Percentiles rank a stretch among this genome's conserved stretches.
Conservation (phyloP, 1,284 basidiomycete species). For the Cerrena zonata region DNA sequence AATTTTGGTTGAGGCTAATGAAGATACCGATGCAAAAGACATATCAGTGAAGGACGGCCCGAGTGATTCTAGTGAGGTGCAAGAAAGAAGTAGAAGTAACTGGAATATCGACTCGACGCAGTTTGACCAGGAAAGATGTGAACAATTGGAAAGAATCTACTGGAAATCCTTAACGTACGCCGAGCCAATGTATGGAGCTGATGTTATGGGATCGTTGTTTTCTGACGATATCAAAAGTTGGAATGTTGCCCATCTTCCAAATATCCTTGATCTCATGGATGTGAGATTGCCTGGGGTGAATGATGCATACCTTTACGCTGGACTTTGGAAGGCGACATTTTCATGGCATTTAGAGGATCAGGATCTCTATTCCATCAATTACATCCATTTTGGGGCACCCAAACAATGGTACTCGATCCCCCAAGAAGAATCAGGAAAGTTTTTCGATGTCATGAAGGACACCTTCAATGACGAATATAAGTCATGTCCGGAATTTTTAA, state of each 20-base stretch:
- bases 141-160: too few relatives aligned
- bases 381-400: conserved; percentile 96
- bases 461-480: conserved; percentile 16
- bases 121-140: too few relatives aligned
- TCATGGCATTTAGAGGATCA: conserved; percentile 98
- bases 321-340: conserved; percentile 98
- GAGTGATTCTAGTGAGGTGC: too few relatives aligned
- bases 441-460: conserved; percentile 83
- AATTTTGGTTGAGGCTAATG: too few relatives aligned
- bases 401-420: conserved; percentile 97
- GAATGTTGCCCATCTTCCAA: conserved; percentile 88
- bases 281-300: conserved; percentile 90
- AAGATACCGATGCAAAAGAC: too few relatives aligned
- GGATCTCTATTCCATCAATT: conserved; percentile 98
- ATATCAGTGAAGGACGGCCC: too few relatives aligned
- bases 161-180: too few relatives aligned
- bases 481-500: conserved; percentile 83
- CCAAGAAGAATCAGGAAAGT: conserved; percentile 69
- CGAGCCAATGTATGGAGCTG: too few relatives aligned
- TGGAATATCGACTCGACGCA: too few relatives aligned
- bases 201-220: conserved; percentile 87
- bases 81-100: too few relatives aligned
- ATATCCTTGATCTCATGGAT: conserved; percentile 62
- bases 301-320: conserved; percentile 95
- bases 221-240: conserved; percentile 76